phyloP scores from a whole-genome alignment of 805 yeast species.

The Hanseniaspora hatyaiensis region DNA sequence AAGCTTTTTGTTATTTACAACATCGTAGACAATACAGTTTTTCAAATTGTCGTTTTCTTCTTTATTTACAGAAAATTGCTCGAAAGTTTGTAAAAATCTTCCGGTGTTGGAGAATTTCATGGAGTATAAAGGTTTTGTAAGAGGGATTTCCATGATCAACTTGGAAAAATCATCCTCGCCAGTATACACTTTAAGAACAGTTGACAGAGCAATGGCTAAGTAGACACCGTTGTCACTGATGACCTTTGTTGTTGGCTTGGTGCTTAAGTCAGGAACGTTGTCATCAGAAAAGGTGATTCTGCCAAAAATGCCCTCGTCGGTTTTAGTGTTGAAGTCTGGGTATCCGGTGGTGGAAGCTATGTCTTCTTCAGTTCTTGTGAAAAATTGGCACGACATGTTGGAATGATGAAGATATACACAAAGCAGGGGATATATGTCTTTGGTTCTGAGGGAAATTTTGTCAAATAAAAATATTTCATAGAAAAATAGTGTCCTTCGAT shows the following conservation, averaged over 20 bases:
- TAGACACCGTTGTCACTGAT: slow-evolving; percentile 30
- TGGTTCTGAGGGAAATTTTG: not conserved
- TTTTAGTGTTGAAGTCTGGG: slow-evolving; percentile 21
- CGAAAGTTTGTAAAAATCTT: slow-evolving; percentile 74
- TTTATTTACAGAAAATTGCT: slow-evolving; percentile 65
- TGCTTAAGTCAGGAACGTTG: slow-evolving; percentile 20
- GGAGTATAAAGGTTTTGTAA: slow-evolving; percentile 59
- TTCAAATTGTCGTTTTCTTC: slow-evolving; percentile 56
- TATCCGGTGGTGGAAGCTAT: slow-evolving; percentile 30
- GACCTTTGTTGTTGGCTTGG: slow-evolving; percentile 21
- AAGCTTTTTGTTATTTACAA: slow-evolving; percentile 30
- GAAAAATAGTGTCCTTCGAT: not conserved
- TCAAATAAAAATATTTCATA: not conserved
- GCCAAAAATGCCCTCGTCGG: slow-evolving; percentile 12
- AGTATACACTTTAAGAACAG: slow-evolving; percentile 21
- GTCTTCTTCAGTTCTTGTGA: slow-evolving; percentile 28
- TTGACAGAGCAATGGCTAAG: slow-evolving; percentile 24
- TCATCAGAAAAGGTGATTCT: slow-evolving; percentile 23
- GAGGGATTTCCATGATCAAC: slow-evolving; percentile 23
- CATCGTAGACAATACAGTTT: slow-evolving; percentile 65
- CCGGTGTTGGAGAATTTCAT: slow-evolving; percentile 84
- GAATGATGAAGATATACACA: no score
- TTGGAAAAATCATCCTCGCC: slow-evolving; percentile 24
- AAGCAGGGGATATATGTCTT: not conserved
- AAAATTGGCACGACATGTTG: slow-evolving; percentile 29